Conservation (phyloP, 2,329 filamentous ascomycete species). For the Trichophyton equinum region DNA sequence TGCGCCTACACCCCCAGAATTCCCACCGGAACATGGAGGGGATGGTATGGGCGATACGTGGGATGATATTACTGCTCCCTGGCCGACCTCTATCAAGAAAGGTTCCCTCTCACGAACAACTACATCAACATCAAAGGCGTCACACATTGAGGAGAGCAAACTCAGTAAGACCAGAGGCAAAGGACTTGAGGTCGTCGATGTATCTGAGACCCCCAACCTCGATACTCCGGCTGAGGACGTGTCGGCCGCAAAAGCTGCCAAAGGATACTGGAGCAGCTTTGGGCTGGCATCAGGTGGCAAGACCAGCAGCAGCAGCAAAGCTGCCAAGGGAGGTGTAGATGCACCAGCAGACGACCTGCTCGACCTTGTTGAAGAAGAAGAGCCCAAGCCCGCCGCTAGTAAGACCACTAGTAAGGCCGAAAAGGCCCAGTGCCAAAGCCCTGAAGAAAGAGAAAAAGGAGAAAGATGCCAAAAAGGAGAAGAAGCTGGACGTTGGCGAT, state of each 20-base stretch:
- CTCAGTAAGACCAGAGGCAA: slow-evolving; percentile 21
- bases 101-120: slow-evolving; percentile 22
- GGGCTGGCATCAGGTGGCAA: slow-evolving; percentile 30
- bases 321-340: slow-evolving; percentile 18
- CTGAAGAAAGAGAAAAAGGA: not conserved
- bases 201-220: slow-evolving; percentile 22
- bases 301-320: slow-evolving; percentile 26
- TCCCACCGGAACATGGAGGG: slow-evolving; percentile 19
- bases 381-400: slow-evolving; percentile 1
- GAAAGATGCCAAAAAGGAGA: not conserved
- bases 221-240: slow-evolving; percentile 26
- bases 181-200: slow-evolving; percentile 17
- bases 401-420: slow-evolving; percentile 4
- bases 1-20: slow-evolving; percentile 36
- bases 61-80: slow-evolving; percentile 23
- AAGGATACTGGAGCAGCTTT: slow-evolving; percentile 34
- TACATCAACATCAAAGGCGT: slow-evolving; percentile 14
- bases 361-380: not conserved
- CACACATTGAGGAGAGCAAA: slow-evolving; percentile 17
- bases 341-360: not conserved
- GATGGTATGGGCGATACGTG: slow-evolving; percentile 23
- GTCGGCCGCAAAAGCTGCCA: slow-evolving; percentile 1
- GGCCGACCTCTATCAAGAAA: slow-evolving; percentile 30
- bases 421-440: not conserved
- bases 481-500: not conserved